phyloP scores from a whole-genome alignment of 441 rosid genomes.

The Breynia disticha region DNA sequence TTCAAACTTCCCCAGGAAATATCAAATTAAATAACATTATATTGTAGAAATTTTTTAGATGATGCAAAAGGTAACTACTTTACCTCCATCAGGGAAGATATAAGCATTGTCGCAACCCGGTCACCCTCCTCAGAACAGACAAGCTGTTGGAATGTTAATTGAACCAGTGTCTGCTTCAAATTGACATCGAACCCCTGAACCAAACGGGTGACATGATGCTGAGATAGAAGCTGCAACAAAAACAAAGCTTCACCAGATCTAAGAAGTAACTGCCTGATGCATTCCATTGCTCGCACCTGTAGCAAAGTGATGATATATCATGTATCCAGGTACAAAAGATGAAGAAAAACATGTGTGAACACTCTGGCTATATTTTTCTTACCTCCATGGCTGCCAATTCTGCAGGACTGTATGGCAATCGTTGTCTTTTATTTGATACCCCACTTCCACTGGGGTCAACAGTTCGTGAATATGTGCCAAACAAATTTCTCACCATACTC shows the following conservation, averaged over 20 bases:
- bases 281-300: slow-evolving; percentile 97
- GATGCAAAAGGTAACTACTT: slow-evolving; percentile 5
- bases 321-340: slow-evolving; percentile 4
- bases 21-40: background rate
- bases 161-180: slow-evolving; percentile 51
- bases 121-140: slow-evolving; percentile 98
- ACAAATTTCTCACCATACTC: slow-evolving; percentile 66
- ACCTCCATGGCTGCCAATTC: slow-evolving; percentile 98
- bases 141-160: slow-evolving; percentile 81
- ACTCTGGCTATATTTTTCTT: slow-evolving; percentile 11
- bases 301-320: slow-evolving; percentile 3
- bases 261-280: slow-evolving; percentile 89
- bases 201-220: slow-evolving; percentile 74
- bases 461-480: slow-evolving; percentile 50
- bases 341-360: slow-evolving; percentile 9
- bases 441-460: slow-evolving; percentile 53
- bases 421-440: slow-evolving; percentile 67
- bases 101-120: slow-evolving; percentile 71
- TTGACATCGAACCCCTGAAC: slow-evolving; percentile 74
- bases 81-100: slow-evolving; percentile 91
- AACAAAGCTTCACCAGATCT: slow-evolving; percentile 95
- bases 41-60: background rate
- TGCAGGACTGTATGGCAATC: slow-evolving; percentile 71
- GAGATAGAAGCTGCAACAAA: slow-evolving; percentile 84
- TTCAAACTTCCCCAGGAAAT: too few relatives aligned